phyloP scores from a whole-genome alignment of 306 rosid genomes.

The Chamaecrista fasciculata region DNA sequence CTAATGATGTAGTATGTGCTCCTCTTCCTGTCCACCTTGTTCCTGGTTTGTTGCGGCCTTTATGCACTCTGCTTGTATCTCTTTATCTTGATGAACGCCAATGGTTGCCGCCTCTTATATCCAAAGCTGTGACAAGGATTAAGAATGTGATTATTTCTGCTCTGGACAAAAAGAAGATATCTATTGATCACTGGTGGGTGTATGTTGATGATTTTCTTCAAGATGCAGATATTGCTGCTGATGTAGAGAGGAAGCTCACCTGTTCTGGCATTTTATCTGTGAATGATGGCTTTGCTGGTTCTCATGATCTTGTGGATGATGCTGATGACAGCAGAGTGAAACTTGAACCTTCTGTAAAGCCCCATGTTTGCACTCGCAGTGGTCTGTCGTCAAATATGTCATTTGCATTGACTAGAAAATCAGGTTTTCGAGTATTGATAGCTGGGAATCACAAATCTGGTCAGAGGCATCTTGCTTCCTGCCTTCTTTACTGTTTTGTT shows the following conservation, averaged over 20 bases:
- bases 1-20: constrained; percentile 71
- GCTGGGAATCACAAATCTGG: constrained; percentile 82
- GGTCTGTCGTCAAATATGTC: constrained; percentile 39
- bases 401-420: constrained; percentile 41
- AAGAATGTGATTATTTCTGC: constrained; percentile 64
- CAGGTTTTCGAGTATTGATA: constrained; percentile 75
- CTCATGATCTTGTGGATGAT: constrained; percentile 42
- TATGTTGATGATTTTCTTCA: constrained; percentile 62
- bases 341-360: constrained; percentile 36
- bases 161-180: constrained; percentile 57
- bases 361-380: constrained; percentile 36
- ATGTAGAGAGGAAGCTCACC: constrained; percentile 59
- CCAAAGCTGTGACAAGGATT: constrained; percentile 58
- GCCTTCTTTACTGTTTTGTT: constrained; percentile 81
- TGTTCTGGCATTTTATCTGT: constrained; percentile 61
- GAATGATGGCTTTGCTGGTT: constrained; percentile 35
- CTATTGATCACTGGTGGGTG: constrained; percentile 76
- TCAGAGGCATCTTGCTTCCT: constrained; percentile 92
- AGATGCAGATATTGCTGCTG: constrained; percentile 57
- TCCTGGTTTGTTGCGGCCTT: constrained; percentile 75
- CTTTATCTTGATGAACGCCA: constrained; percentile 76
- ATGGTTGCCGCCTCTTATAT: constrained; percentile 66
- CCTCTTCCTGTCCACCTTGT: constrained; percentile 83
- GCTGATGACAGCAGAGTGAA: constrained; percentile 16
- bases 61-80: constrained; percentile 74